These are phyloP conservation scores for Colletotrichum sp. DNA, from an alignment of 2,329 filamentous ascomycete genomes.

Conservation along the genomic window DNA sequence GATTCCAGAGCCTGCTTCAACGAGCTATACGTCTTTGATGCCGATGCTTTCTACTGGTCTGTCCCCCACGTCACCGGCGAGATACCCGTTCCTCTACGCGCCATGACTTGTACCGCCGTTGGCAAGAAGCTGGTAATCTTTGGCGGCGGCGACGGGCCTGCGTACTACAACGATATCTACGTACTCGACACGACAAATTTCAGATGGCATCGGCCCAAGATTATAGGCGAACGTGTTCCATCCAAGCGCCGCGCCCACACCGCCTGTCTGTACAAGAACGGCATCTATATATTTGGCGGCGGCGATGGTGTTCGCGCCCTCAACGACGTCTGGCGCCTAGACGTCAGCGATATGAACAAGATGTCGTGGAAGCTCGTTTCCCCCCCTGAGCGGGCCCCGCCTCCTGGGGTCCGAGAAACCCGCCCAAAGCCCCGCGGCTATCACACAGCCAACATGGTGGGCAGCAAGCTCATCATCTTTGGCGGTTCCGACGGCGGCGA, in stretches of 20 bases:
- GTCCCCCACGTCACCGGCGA: conserved; percentile 69
- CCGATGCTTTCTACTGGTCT: conserved; percentile 74
- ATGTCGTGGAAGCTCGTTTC: conserved; percentile 74
- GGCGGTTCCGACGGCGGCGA: conserved; percentile 74
- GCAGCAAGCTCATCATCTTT: conserved; percentile 74
- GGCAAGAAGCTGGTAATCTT: conserved; percentile 75
- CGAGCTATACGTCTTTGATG: conserved; percentile 72
- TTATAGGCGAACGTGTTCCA: conserved; percentile 62
- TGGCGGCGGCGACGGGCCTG: conserved; percentile 72
- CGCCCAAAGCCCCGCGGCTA: conserved; percentile 71
- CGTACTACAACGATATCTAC: conserved; percentile 76
- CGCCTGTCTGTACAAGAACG: conserved; percentile 74
- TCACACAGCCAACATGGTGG: conserved; percentile 76
- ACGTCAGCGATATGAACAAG: conserved; percentile 69
- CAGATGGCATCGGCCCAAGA: conserved; percentile 67
- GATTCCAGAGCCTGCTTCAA: conserved; percentile 72
- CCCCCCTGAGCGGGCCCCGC: conserved; percentile 39
- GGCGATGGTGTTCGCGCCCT: conserved; percentile 73
- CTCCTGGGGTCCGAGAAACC: conserved; percentile 33
- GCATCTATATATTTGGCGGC: conserved; percentile 75
- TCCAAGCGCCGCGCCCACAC: conserved; percentile 71
- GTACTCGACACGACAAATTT: conserved; percentile 75
- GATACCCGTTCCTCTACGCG: conserved; percentile 67
- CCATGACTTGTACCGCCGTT: conserved; percentile 76
- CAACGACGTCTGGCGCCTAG: conserved; percentile 76